Evolutionary conservation across 768 basidiomycete genomes (phyloP), one percentile per base, ranked within the genome.

Genomic region (Lactarius hatsudake): DNA sequence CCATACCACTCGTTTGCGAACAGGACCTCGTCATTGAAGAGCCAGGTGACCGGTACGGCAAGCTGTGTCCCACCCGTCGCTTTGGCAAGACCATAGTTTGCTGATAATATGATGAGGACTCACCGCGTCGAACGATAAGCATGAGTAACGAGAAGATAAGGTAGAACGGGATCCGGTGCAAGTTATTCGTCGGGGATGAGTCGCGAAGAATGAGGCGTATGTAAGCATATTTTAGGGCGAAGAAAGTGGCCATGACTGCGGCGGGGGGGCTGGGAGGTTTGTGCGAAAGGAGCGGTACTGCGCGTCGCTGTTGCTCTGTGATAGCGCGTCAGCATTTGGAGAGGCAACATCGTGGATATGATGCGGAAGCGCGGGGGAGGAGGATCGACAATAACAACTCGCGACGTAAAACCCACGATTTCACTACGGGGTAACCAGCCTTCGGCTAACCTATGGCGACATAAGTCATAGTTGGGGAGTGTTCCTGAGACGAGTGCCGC

Each of bases 251-350:
- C 18, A 80, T 78, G 34, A 91, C 79, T 51, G 75, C 45, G 43
- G 81, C 72, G 4, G 98, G 82, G n/a, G n/a, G 5, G 87, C 76
- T 8, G 88, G 85, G 55, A 97, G 74, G 74, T 94, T 92, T 72
- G 83, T 81, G 43, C 96, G 85, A 77, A 99, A 97, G 4, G 87
- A 84, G 30, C 90, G 89, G 75, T 95, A 98, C 79, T 99, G 97
- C 0, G 82, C 79, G 73, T 98, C 97, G 69, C 91, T 94, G 73
- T 90, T 92, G 76, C 98, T 96, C 96, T 98, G 53, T 60, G 32
- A 43, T 28, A 18, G 18, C 12, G n/a, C 32, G 40, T 67, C 23
- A 59, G 48, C 2, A 28, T 40, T 40, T 8, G 32, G 48, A 42
- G 42, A 42, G 40, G 15, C 2, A 6, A 17, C 1, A 42, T 18